phyloP scores from a whole-genome alignment of 192 early-diverging fungal species.

The Dissophora ornata region DNA sequence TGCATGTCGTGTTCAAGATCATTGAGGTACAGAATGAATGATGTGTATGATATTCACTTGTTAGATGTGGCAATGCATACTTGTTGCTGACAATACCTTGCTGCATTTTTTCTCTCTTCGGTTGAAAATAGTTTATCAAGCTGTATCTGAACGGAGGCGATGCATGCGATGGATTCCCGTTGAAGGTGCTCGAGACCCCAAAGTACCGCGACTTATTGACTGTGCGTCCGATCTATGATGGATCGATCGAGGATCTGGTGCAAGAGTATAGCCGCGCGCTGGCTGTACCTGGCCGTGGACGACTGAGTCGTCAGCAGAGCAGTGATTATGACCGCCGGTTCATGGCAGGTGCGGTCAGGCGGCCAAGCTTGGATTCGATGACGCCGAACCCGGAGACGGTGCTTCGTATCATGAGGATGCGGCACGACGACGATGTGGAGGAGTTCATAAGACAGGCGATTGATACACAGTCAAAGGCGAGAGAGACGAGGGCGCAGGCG shows the following conservation, averaged over 20 bases:
- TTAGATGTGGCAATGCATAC: too few relatives aligned
- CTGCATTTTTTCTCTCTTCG: too few relatives aligned
- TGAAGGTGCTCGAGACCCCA: conserved; percentile 69
- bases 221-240: conserved; percentile 74
- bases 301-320: conserved; percentile 43
- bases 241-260: conserved; percentile 73
- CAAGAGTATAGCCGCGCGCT: conserved; percentile 63
- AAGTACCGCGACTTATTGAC: conserved; percentile 75
- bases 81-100: too few relatives aligned
- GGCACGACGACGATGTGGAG: conserved; percentile 55
- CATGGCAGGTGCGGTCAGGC: conserved; percentile 9
- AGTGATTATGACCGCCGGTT: conserved; percentile 43
- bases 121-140: conserved; percentile 75
- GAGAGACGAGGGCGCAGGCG: conserved; percentile 35
- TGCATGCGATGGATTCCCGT: conserved; percentile 70
- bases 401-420: conserved; percentile 62
- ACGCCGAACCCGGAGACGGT: conserved; percentile 61
- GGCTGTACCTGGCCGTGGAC: conserved; percentile 38
- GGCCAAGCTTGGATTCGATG: conserved; percentile 23
- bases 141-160: conserved; percentile 78
- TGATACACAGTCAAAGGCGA: conserved; percentile 39
- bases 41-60: too few relatives aligned
- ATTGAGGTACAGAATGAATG: conserved; percentile 64
- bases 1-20: conserved; percentile 76
- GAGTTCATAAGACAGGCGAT: conserved; percentile 52